Conservation (phyloP, 1,139 yeast species). For the Geotrichum klebahnii region DNA sequence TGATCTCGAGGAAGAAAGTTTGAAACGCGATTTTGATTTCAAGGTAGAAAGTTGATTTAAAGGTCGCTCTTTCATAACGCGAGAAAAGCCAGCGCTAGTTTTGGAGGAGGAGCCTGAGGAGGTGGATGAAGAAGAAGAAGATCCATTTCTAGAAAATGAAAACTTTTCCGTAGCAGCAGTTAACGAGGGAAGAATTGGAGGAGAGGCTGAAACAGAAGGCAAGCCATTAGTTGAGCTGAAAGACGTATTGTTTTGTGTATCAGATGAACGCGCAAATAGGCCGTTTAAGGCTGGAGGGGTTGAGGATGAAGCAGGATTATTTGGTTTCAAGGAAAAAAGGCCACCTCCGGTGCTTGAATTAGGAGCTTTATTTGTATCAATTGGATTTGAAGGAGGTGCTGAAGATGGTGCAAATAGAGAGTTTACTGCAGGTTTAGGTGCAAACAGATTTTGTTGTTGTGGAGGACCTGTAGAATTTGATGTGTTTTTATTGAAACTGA, state of each 20-base stretch:
- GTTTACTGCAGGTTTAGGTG: background rate
- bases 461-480: background rate
- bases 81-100: background rate
- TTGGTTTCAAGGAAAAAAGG: constrained; percentile 37
- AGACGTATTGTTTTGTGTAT: constrained; percentile 14
- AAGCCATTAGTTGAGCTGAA: constrained; percentile 26
- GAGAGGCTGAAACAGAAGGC: constrained; percentile 21
- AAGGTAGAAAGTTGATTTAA: background rate
- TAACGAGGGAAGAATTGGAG: constrained; percentile 8
- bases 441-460: background rate
- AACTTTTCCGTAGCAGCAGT: constrained; percentile 6
- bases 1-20: background rate
- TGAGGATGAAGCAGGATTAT: constrained; percentile 19
- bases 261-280: constrained; percentile 8
- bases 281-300: constrained; percentile 3
- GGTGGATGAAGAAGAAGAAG: background rate
- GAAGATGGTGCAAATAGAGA: background rate
- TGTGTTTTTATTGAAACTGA: background rate
- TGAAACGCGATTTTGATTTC: constrained; percentile 8
- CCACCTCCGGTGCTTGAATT: constrained; percentile 29
- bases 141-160: background rate
- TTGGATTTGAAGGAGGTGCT: background rate
- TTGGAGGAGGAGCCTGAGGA: too few relatives aligned
- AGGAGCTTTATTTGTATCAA: constrained; percentile 5
- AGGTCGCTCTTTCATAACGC: background rate